phyloP scores from a whole-genome alignment of 2,329 filamentous ascomycete genomes.

The Cordyceps javanica region DNA sequence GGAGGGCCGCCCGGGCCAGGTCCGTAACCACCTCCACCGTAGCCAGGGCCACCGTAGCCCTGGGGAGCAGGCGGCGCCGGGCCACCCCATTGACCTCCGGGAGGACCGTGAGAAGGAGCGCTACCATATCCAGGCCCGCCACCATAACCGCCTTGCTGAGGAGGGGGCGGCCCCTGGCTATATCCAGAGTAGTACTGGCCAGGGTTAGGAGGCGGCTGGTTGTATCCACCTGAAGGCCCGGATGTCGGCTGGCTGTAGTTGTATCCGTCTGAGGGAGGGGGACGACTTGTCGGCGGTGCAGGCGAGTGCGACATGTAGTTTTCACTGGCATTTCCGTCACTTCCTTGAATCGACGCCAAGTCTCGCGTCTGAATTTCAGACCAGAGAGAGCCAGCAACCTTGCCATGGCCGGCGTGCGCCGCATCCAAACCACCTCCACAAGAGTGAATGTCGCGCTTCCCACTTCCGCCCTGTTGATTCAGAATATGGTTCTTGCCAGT shows the following conservation, averaged over 20 bases:
- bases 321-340: conserved; percentile 33
- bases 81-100: conserved; percentile 16
- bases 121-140: conserved; percentile 22
- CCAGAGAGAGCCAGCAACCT: conserved; percentile 55
- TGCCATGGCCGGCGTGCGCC: conserved; percentile 46
- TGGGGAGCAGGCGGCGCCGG: conserved; percentile 19
- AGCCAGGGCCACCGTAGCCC: conserved; percentile 19
- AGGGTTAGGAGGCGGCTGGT: conserved; percentile 28
- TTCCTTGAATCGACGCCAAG: conserved; percentile 47
- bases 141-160: conserved; percentile 22
- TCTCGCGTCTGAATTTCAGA: conserved; percentile 55
- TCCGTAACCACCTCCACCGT: conserved; percentile 16
- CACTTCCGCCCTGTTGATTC: conserved; percentile 25
- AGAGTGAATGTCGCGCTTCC: conserved; percentile 23
- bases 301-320: conserved; percentile 35
- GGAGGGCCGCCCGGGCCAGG: conserved; percentile 10
- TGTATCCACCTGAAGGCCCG: conserved; percentile 21
- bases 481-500: conserved; percentile 72
- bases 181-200: conserved; percentile 28
- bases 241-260: conserved; percentile 33
- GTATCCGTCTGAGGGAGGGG: conserved; percentile 28
- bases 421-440: conserved; percentile 36
- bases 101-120: conserved; percentile 14
- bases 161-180: conserved; percentile 22
- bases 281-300: conserved; percentile 26